Conservation (phyloP, 192 early-diverging fungal genomes). For the Mortierella hygrophila region DNA sequence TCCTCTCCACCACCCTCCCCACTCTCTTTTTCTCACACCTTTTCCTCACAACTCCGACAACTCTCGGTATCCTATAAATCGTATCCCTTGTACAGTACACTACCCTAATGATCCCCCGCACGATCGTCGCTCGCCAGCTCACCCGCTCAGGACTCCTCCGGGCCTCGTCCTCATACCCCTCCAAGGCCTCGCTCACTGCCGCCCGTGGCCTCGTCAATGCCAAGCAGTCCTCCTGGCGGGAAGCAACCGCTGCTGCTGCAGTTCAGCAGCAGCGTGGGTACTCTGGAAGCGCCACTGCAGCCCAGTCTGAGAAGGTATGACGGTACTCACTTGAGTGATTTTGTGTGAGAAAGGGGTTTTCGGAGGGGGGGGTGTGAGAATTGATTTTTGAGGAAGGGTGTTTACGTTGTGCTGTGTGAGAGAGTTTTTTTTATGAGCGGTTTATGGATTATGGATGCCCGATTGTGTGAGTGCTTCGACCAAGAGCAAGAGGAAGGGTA, state of each 20-base stretch:
- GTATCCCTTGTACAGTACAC: not conserved
- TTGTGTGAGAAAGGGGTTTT: not conserved
- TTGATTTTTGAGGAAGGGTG: too few species aligned
- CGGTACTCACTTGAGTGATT: not conserved
- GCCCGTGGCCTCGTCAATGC: slow-evolving; percentile 33
- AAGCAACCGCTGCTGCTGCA: not conserved
- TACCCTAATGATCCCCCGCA: slow-evolving; percentile 35
- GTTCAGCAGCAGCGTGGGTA: slow-evolving; percentile 17
- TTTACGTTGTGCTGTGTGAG: not conserved
- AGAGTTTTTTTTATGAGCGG: not conserved
- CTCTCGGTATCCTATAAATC: not conserved
- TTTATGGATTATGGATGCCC: not conserved
- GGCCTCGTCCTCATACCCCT: slow-evolving; percentile 15
- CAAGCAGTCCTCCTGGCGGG: slow-evolving; percentile 40
- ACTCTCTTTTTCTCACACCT: not conserved
- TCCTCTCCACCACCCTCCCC: not conserved
- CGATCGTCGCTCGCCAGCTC: slow-evolving; percentile 11
- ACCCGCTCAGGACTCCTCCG: slow-evolving; percentile 36
- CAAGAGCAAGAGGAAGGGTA: not conserved
- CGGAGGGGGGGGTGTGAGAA: not conserved
- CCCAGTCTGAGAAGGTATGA: slow-evolving; percentile 51
- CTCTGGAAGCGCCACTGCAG: slow-evolving; percentile 41
- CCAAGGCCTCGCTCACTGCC: slow-evolving; percentile 26
- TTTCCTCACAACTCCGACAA: not conserved
- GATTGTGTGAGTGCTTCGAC: not conserved